Conservation (phyloP, 179 eudicot genomes). For the Beta corolliflora region DNA sequence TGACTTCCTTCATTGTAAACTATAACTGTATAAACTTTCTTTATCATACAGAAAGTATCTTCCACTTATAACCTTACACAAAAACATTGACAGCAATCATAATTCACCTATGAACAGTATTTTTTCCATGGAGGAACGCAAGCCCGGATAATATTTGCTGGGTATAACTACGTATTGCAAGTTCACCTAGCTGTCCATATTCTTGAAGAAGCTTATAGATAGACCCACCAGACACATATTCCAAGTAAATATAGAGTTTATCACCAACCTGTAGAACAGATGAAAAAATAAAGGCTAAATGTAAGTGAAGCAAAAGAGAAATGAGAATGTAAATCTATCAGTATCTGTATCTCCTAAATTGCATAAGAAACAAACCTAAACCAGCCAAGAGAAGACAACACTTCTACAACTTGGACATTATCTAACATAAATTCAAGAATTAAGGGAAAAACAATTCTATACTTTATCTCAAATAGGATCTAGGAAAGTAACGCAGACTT, state of each 20-base stretch:
- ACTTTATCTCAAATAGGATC: neutral
- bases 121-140: constrained; percentile 78
- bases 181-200: constrained; percentile 87
- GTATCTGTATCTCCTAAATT: neutral
- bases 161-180: constrained; percentile 85
- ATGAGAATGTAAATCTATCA: neutral
- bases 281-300: neutral
- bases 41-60: neutral
- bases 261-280: constrained; percentile 67
- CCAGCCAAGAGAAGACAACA: neutral
- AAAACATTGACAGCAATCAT: neutral
- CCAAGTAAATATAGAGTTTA: constrained; percentile 85
- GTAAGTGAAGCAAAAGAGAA: neutral
- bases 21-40: neutral
- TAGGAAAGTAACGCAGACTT: constrained; percentile 32
- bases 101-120: constrained; percentile 82
- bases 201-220: constrained; percentile 93
- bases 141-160: constrained; percentile 91
- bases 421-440: neutral
- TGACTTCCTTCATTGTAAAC: neutral
- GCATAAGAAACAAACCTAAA: neutral
- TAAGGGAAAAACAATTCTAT: neutral
- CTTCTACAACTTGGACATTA: neutral
- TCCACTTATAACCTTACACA: neutral
- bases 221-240: constrained; percentile 95